A percentile compares a stretch with the other conserved stretches of the same genome.
Conservation (phyloP, 208 protist species). For the Trypanosoma boissoni region DNA sequence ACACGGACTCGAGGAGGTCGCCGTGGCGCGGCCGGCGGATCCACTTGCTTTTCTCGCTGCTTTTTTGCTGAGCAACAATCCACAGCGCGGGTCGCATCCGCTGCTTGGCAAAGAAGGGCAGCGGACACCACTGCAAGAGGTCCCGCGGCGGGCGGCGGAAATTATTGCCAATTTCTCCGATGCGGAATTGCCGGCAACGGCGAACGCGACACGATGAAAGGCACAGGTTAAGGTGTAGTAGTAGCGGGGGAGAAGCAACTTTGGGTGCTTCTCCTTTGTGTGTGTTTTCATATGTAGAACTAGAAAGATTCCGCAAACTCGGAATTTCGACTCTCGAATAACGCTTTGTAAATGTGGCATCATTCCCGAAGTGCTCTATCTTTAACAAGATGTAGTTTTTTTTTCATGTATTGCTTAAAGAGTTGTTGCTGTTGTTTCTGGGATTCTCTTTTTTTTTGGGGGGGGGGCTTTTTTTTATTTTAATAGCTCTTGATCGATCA, state of each 20-base stretch:
- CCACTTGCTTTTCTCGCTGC: conserved; percentile 80
- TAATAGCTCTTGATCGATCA: no score
- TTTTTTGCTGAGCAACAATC: conserved; percentile 84
- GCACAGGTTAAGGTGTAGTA: neutral
- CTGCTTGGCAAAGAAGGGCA: conserved; percentile 28
- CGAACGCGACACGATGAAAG: no score
- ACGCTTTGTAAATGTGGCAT: no score
- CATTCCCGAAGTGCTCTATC: no score
- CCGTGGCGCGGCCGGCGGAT: conserved; percentile 55
- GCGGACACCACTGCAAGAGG: conserved; percentile 34
- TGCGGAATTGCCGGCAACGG: conserved; percentile 2
- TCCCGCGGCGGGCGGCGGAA: conserved; percentile 28
- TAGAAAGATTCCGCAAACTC: no score
- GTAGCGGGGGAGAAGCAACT: neutral
- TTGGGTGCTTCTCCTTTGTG: conserved; percentile 12
- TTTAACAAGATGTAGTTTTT: no score
- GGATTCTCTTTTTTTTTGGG: no score
- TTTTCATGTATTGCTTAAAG: no score
- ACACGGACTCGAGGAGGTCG: conserved; percentile 75
- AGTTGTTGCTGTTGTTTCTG: no score
- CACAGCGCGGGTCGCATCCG: conserved; percentile 41
- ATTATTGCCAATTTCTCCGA: conserved; percentile 5
- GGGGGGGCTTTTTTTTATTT: no score
- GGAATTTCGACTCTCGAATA: no score
- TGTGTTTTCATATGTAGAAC: no score